Conservation (phyloP, 2,329 filamentous ascomycete genomes). For the Chrysoporthe austroafricana region DNA sequence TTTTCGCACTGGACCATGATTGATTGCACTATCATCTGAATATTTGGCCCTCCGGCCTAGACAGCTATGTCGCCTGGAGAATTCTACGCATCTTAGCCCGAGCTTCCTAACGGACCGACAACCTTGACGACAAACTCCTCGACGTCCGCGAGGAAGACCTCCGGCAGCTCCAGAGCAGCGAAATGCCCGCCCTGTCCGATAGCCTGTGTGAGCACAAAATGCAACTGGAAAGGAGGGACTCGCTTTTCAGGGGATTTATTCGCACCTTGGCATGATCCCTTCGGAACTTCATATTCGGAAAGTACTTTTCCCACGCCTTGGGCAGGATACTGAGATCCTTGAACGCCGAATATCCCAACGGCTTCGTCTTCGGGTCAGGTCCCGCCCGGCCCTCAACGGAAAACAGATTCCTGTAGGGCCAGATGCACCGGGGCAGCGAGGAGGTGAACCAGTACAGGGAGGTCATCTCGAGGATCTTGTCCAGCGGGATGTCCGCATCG, state of each 20-base stretch:
- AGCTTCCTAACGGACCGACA: conserved; percentile 7
- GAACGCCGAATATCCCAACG: conserved; percentile 51
- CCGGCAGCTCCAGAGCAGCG: conserved; percentile 50
- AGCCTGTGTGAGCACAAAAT: neutral
- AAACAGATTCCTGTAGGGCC: conserved; percentile 48
- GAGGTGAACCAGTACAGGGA: conserved; percentile 61
- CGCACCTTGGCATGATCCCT: conserved; percentile 28
- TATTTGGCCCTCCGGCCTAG: neutral
- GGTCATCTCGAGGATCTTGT: conserved; percentile 53
- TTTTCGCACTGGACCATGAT: neutral
- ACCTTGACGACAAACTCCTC: conserved; percentile 42
- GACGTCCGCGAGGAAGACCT: conserved; percentile 46
- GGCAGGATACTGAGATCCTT: conserved; percentile 47
- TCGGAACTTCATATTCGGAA: conserved; percentile 29
- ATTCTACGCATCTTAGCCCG: neutral
- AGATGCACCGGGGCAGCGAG: conserved; percentile 51
- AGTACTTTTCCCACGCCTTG: conserved; percentile 37
- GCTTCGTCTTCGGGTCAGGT: conserved; percentile 39
- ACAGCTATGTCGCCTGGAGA: neutral
- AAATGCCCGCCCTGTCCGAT: conserved; percentile 55
- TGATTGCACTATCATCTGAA: neutral
- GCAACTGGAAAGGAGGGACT: neutral
- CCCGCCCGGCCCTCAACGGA: neutral
- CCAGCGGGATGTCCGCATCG: conserved; percentile 42
- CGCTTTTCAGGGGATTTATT: neutral